These are phyloP conservation scores for Solanum hybrid DNA, from an alignment of 305 asterid genomes.

Conservation along the genomic window DNA sequence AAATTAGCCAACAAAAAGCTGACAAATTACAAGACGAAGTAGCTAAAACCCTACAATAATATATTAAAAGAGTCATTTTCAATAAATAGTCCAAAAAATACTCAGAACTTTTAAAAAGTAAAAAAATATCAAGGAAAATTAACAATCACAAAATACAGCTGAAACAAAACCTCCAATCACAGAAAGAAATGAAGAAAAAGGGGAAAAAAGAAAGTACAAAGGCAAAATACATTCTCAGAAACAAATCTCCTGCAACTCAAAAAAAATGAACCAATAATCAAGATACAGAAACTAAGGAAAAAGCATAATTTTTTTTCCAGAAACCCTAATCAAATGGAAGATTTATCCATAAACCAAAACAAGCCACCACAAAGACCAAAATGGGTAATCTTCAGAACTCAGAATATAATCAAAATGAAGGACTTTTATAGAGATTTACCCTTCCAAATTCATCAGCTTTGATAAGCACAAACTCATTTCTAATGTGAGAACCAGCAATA, in stretches of 20 bases:
- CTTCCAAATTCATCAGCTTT: conserved; percentile 83
- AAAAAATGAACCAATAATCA: not conserved
- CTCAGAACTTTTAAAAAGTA: not conserved
- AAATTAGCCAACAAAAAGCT: not conserved
- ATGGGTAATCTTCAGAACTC: not conserved
- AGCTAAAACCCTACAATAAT: not conserved
- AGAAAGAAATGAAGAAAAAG: not conserved
- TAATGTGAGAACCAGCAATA: conserved; percentile 82
- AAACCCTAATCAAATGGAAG: not conserved
- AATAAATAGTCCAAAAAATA: not conserved
- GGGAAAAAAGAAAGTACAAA: not conserved
- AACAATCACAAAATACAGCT: not conserved
- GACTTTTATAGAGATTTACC: conserved; percentile 24
- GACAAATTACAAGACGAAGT: not conserved
- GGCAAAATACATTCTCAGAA: not conserved
- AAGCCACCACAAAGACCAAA: not conserved
- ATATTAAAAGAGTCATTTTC: not conserved
- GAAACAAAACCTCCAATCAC: not conserved
- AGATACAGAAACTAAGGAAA: not conserved
- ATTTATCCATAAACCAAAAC: not conserved
- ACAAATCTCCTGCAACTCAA: not conserved
- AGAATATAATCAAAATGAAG: not conserved
- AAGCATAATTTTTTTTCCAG: not conserved
- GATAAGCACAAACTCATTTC: conserved; percentile 70
- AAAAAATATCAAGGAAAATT: not conserved